These are phyloP conservation scores for Macrolepiota fuliginosa DNA, from an alignment of 768 basidiomycete genomes.

Conservation along the genomic window DNA sequence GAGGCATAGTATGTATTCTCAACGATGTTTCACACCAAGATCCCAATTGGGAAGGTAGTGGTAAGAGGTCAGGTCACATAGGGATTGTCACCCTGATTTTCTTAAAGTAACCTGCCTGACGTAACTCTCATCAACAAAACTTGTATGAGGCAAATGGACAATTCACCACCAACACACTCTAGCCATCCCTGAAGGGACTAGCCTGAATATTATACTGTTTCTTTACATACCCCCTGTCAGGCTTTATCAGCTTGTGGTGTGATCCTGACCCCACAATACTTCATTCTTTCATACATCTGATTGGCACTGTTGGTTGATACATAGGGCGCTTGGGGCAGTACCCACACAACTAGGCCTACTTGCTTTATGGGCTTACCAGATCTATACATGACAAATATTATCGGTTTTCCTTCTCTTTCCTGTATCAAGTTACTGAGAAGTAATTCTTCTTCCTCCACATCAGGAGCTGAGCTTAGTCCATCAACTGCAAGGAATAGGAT, in stretches of 20 bases:
- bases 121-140: no score
- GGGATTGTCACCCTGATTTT: no score
- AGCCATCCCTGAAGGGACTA: constrained; percentile 19
- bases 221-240: constrained; percentile 37
- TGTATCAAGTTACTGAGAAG: constrained; percentile 40
- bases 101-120: no score
- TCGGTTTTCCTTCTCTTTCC: constrained; percentile 44
- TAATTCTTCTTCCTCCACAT: constrained; percentile 50
- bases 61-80: no score
- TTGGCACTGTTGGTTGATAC: neutral
- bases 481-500: constrained; percentile 52
- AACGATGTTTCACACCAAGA: no score
- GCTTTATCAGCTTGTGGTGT: constrained; percentile 35
- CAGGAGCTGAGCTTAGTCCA: constrained; percentile 57
- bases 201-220: constrained; percentile 41
- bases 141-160: no score
- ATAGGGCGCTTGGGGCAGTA: constrained; percentile 9
- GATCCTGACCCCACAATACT: constrained; percentile 36
- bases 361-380: constrained; percentile 46
- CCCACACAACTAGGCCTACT: constrained; percentile 54
- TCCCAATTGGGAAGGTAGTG: no score
- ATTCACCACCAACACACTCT: neutral
- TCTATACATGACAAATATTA: constrained; percentile 56
- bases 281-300: constrained; percentile 47
- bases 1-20: no score